phyloP scores from a whole-genome alignment of 2,329 filamentous ascomycete species.

The Fusarium compactum region DNA sequence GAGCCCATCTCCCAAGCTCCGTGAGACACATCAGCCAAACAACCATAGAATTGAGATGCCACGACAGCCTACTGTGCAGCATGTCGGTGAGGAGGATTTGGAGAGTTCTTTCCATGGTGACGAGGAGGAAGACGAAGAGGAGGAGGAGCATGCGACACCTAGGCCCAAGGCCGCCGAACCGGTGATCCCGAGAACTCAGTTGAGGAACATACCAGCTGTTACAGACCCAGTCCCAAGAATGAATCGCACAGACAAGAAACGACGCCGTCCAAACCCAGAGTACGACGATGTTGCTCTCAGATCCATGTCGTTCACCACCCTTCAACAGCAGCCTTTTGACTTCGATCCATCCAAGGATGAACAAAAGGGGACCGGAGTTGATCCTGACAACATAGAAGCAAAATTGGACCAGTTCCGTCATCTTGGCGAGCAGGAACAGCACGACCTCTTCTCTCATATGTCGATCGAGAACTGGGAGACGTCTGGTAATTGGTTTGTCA shows the following conservation, averaged over 20 bases:
- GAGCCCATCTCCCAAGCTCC: conserved; percentile 46
- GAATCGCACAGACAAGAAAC: conserved; percentile 52
- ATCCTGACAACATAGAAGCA: conserved; percentile 59
- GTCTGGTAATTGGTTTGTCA: conserved; percentile 70
- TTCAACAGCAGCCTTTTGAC: conserved; percentile 67
- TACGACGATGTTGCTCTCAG: conserved; percentile 69
- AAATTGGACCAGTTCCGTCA: conserved; percentile 64
- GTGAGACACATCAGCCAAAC: conserved; percentile 37
- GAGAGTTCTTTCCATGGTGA: conserved; percentile 43
- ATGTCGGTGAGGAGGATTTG: conserved; percentile 42
- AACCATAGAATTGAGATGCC: conserved; percentile 31
- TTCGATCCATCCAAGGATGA: conserved; percentile 64
- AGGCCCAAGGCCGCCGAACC: conserved; percentile 43
- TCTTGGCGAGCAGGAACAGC: conserved; percentile 60
- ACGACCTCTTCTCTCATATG: conserved; percentile 65
- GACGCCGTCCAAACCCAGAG: conserved; percentile 61
- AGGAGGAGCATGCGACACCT: conserved; percentile 41
- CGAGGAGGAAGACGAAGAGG: conserved; percentile 35
- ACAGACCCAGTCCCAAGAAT: conserved; percentile 9
- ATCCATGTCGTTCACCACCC: conserved; percentile 64
- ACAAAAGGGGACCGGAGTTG: conserved; percentile 52
- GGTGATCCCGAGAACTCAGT: conserved; percentile 31
- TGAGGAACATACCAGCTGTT: conserved; percentile 43
- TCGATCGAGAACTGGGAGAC: conserved; percentile 69
- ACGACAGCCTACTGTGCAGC: conserved; percentile 36